Percentiles rank a stretch among this genome's conserved stretches.
Evolutionary conservation across 331 rosid species (phyloP).

Genomic region (Phaseolus coccineus): DNA sequence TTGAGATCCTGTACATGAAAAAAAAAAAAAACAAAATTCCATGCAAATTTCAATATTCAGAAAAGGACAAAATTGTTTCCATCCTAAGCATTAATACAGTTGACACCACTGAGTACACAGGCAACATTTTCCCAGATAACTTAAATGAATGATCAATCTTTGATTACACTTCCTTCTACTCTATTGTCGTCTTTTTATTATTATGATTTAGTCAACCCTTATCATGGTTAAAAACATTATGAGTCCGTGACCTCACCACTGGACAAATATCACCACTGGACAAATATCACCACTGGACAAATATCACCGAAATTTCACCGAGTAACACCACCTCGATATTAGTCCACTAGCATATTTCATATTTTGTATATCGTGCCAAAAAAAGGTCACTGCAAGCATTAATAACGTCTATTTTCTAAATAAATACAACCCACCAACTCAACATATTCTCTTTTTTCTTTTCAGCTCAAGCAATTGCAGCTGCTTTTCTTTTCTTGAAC

Average conservation of each 20-base stretch:
- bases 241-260: not conserved
- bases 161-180: not conserved
- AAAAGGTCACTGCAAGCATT: constrained; percentile 26
- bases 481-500: not conserved
- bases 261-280: not conserved
- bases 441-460: not conserved
- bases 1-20: constrained; percentile 73
- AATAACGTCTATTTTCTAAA: constrained; percentile 27
- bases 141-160: not conserved
- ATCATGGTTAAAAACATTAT: not conserved
- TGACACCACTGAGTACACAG: not conserved
- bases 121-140: not conserved
- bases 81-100: constrained; percentile 26
- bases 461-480: not conserved
- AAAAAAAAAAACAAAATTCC: constrained; percentile 12
- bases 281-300: not conserved
- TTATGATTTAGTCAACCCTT: not conserved
- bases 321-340: no score
- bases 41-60: constrained; percentile 21
- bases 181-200: not conserved
- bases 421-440: constrained; percentile 36
- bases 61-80: constrained; percentile 24
- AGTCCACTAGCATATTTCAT: not conserved
- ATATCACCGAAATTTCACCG: no score
- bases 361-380: not conserved